Base-by-base conservation (phyloP, 2,329 filamentous ascomycete species). In the Microcyclospora pomicola region DNA sequence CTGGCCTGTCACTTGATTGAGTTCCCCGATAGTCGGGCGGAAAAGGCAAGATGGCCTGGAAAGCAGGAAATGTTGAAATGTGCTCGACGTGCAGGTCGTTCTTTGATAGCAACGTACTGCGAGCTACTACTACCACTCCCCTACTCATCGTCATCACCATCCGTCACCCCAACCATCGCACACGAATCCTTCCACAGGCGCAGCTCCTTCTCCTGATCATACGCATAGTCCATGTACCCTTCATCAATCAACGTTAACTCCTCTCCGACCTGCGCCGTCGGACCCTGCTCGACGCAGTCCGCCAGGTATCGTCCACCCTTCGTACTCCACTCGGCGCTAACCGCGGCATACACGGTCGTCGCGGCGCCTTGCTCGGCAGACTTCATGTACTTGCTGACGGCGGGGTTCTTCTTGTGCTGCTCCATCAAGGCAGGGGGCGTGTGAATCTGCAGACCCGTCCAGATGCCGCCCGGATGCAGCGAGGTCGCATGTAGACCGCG, bases 251-350 rank as follows among this genome's bases (percentile, higher is more conserved):
- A 5, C 2, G 41, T 46, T n/a, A 28, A 31, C 34, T 42, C 34
- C 33, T 41, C 31, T 16, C 45, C 42, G 33, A 49, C 45, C 35
- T 43, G 34, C 30, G 51, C 47, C 42, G 54, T 41, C 13, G 56
- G 56, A 9, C 41, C 44, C 27, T 51, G 50, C 31, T 63, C 56
- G 7, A 54, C 50, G 38, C 62, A 63, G 41, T 71, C 52, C 13
- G 55, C 58, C n/a, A 72, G 47, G 43, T 68, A 72, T 38, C 53
- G 57, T 6, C 66, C 67, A 2, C 67, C 69, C 43, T 58, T 63
- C 41, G 56, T 63, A 41, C 55, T 61, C 2, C 58, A 62, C 49
- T 70, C 65, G 15, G 39, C 42, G 0, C 49, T 56, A 2, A 65
- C 49, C 0, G 65, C 68, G 2, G 64, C 67, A 57, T 59, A 67